Evolutionary conservation across 2,329 filamentous ascomycete species (phyloP).

Genomic region (Coniochaeta sp.): DNA sequence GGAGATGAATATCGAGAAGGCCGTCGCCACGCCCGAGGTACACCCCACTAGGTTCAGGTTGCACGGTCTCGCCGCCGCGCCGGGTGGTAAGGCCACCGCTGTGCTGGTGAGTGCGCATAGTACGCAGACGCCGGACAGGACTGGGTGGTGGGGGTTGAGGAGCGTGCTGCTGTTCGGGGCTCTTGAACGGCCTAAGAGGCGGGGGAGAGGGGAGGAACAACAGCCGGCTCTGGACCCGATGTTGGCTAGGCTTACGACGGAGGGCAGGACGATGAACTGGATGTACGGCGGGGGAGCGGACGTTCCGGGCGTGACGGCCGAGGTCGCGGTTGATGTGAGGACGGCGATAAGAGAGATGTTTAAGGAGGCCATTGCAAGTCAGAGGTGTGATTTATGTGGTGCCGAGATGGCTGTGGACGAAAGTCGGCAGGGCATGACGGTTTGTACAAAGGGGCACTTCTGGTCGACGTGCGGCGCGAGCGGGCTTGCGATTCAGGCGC

Average conservation of each 20-base stretch:
- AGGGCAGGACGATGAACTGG: slow-evolving; percentile 49
- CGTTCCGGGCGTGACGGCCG: slow-evolving; percentile 32
- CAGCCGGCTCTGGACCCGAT: background rate
- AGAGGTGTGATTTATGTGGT: slow-evolving; percentile 37
- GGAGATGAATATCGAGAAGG: slow-evolving; percentile 12
- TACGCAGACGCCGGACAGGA: slow-evolving; percentile 40
- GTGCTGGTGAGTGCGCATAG: slow-evolving; percentile 42
- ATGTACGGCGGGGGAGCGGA: slow-evolving; percentile 48
- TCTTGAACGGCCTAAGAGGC: slow-evolving; percentile 7
- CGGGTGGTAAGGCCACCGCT: slow-evolving; percentile 43
- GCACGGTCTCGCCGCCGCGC: slow-evolving; percentile 45
- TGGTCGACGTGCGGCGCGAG: slow-evolving; percentile 43
- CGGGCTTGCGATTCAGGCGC: slow-evolving; percentile 46
- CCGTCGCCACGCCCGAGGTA: slow-evolving; percentile 29
- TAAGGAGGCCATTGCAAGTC: slow-evolving; percentile 21
- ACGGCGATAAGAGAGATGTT: slow-evolving; percentile 29
- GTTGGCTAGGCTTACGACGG: slow-evolving; percentile 35
- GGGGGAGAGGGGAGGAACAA: slow-evolving; percentile 1
- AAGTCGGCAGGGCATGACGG: slow-evolving; percentile 11
- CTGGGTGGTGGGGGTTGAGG: slow-evolving; percentile 25
- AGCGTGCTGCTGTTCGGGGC: slow-evolving; percentile 30
- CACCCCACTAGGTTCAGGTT: slow-evolving; percentile 43
- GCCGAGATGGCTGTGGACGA: slow-evolving; percentile 18
- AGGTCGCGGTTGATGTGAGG: background rate
- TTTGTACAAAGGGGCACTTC: slow-evolving; percentile 27